Percentiles rank a stretch among this genome's conserved stretches.
These are phyloP conservation scores for Pleurotus platypus DNA, from an alignment of 768 basidiomycete species.

Conservation along the genomic window DNA sequence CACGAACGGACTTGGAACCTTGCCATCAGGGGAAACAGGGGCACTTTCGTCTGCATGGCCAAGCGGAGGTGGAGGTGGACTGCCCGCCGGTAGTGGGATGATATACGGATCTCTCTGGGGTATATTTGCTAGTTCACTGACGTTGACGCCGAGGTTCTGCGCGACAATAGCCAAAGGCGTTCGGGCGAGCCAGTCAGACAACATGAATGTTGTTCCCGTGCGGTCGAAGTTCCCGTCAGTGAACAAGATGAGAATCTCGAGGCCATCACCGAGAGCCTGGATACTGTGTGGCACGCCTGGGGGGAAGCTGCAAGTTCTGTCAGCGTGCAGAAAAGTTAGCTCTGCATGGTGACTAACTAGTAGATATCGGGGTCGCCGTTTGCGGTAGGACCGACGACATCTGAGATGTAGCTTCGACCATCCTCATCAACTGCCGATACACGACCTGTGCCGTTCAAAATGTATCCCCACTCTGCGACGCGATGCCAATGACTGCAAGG, in stretches of 20 bases:
- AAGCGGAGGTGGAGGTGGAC: conserved; percentile 12
- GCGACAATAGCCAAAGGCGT: conserved; percentile 13
- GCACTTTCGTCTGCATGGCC: conserved; percentile 12
- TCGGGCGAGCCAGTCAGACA: conserved; percentile 16
- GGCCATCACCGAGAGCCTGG: conserved; percentile 13
- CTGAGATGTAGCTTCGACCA: conserved; percentile 14
- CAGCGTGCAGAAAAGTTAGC: neutral
- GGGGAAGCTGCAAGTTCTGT: conserved; percentile 9
- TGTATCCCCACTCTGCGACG: conserved; percentile 16
- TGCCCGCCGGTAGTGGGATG: conserved; percentile 5
- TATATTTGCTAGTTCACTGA: conserved; percentile 9
- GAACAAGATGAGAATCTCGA: conserved; percentile 14
- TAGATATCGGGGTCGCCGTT: conserved; percentile 14
- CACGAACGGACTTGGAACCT: conserved; percentile 15
- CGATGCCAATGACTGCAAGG: conserved; percentile 14
- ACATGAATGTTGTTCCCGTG: conserved; percentile 14
- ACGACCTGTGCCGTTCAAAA: conserved; percentile 15
- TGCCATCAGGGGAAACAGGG: conserved; percentile 12
- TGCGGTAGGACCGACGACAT: conserved; percentile 11
- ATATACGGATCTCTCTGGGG: conserved; percentile 15
- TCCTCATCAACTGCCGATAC: conserved; percentile 14
- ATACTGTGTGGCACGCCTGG: conserved; percentile 15
- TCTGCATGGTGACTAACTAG: conserved; percentile 7
- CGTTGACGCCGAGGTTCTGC: conserved; percentile 14
- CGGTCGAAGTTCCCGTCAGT: conserved; percentile 14